A percentile compares a stretch with the other conserved stretches of the same genome.
phyloP scores from a whole-genome alignment of 208 protist genomes.

The Acanthamoeba culbertsoni region DNA sequence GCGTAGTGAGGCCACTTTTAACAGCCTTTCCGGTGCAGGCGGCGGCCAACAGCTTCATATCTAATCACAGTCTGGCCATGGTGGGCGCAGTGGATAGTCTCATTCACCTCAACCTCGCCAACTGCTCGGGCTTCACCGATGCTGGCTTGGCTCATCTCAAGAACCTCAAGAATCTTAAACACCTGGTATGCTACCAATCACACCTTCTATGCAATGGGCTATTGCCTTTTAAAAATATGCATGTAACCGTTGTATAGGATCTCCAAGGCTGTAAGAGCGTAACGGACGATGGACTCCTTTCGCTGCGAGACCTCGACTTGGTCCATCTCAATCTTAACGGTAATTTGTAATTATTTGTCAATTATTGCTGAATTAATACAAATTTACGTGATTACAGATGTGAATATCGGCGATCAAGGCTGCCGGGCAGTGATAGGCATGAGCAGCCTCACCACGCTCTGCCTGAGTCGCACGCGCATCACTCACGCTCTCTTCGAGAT shows the following conservation, averaged over 20 bases:
- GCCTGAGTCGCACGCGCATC: not conserved
- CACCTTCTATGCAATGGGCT: not conserved
- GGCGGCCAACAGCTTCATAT: not conserved
- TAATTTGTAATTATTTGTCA: too few relatives aligned
- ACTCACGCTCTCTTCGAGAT: not conserved
- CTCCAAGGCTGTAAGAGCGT: not conserved
- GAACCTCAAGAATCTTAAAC: not conserved
- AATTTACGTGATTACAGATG: too few relatives aligned
- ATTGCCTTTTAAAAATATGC: not conserved
- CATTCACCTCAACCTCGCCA: not conserved
- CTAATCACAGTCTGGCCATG: not conserved
- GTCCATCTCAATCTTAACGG: not conserved
- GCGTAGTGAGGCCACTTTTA: not conserved
- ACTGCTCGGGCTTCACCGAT: not conserved
- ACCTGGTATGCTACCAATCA: not conserved
- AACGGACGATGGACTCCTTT: not conserved
- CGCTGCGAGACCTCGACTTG: not conserved
- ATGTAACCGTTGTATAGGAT: not conserved
- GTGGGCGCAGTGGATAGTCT: not conserved
- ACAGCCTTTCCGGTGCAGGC: not conserved
- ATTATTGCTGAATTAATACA: too few relatives aligned
- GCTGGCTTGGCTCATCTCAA: not conserved
- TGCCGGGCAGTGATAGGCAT: not conserved
- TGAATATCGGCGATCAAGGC: not conserved
- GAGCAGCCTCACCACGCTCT: not conserved